These are phyloP conservation scores for Auricularia cornea DNA, from an alignment of 768 basidiomycete genomes.

Conservation along the genomic window DNA sequence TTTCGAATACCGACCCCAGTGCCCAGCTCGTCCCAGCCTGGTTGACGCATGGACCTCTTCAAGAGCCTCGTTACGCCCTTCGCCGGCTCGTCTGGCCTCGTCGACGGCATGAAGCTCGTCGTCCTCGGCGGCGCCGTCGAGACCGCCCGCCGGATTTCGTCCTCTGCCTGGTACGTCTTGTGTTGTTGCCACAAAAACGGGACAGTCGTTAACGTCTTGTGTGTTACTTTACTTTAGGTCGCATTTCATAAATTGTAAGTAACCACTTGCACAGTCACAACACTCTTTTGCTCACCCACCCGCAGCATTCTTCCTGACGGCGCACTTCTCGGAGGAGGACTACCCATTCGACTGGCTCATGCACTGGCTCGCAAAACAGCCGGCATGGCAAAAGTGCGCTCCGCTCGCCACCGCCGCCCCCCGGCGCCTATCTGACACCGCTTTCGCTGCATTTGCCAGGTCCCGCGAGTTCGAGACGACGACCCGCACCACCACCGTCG, in stretches of 20 bases:
- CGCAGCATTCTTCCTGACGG: conserved; percentile 77
- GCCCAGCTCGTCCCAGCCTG: no score
- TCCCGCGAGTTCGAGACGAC: conserved; percentile 87
- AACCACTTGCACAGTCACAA: no score
- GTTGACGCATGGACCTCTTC: conserved; percentile 57
- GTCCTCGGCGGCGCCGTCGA: conserved; percentile 83
- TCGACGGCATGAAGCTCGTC: conserved; percentile 87
- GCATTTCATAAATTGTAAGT: conserved; percentile 73
- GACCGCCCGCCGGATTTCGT: conserved; percentile 73
- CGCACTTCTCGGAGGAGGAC: conserved; percentile 85
- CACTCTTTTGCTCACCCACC: no score
- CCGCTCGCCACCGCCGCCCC: background rate
- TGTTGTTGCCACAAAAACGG: no score
- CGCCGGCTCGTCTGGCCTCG: conserved; percentile 69
- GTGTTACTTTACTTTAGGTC: conserved; percentile 53
- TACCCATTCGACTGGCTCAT: conserved; percentile 89
- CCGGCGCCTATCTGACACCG: background rate
- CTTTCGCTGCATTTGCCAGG: background rate
- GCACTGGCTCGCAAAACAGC: conserved; percentile 75
- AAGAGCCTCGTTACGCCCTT: conserved; percentile 76
- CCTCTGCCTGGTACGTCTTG: conserved; percentile 68
- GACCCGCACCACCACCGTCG: conserved; percentile 57
- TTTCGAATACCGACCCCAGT: no score
- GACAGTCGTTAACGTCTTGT: no score
- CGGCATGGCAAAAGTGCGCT: conserved; percentile 67